A percentile compares a stretch with the other conserved stretches of the same genome.
phyloP scores from a whole-genome alignment of 2,329 filamentous ascomycete species.

The Sphaerulina vaccinii region DNA sequence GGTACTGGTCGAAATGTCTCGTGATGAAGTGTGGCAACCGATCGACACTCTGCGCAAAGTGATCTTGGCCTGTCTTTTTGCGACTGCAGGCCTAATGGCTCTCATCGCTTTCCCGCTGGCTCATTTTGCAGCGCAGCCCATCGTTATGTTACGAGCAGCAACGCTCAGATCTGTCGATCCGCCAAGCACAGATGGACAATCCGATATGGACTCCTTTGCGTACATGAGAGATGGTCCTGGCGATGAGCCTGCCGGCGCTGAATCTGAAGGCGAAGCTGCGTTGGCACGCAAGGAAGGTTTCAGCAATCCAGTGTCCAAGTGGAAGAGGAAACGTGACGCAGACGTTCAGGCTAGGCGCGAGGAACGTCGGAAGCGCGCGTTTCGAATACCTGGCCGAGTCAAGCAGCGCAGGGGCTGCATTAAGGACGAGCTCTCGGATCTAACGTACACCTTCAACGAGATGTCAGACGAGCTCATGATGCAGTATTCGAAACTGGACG shows the following conservation, averaged over 20 bases:
- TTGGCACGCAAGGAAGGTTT: constrained; percentile 49
- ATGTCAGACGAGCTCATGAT: constrained; percentile 89
- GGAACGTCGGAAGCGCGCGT: constrained; percentile 49
- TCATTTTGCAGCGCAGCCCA: constrained; percentile 78
- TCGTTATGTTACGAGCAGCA: constrained; percentile 70
- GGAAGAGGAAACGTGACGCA: constrained; percentile 28
- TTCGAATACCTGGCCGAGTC: constrained; percentile 84
- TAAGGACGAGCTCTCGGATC: constrained; percentile 80
- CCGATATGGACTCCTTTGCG: constrained; percentile 33
- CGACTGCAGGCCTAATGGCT: constrained; percentile 68
- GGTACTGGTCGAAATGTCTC: constrained; percentile 73
- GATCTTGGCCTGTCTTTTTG: constrained; percentile 80
- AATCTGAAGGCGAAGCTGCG: constrained; percentile 27
- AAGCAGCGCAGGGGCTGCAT: constrained; percentile 71
- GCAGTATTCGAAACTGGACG: constrained; percentile 81
- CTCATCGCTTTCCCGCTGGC: constrained; percentile 74
- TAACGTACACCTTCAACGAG: constrained; percentile 83
- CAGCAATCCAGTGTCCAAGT: constrained; percentile 30
- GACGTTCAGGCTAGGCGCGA: constrained; percentile 37
- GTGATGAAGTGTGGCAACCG: constrained; percentile 71
- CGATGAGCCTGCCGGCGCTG: constrained; percentile 43
- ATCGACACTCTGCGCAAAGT: constrained; percentile 75
- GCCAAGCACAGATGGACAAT: constrained; percentile 42
- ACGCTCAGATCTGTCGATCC: constrained; percentile 72
- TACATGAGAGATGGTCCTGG: constrained; percentile 26